Conservation (phyloP, 1,284 basidiomycete species). For the Rhodotorula sp. region DNA sequence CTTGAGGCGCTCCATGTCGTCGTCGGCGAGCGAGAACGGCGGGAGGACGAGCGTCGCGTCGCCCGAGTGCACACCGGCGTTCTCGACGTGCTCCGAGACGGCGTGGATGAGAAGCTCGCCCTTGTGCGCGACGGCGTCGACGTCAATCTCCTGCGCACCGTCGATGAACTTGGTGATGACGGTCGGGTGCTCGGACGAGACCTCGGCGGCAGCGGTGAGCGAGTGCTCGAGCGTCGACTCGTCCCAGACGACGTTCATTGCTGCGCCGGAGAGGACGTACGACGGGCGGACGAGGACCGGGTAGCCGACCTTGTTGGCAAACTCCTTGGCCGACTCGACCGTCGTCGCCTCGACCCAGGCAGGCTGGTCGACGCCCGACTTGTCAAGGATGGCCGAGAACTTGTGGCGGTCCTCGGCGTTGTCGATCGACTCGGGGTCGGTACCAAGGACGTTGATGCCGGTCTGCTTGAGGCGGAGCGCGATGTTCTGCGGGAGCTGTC, state of each 20-base stretch:
- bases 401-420: conserved; percentile 98
- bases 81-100: conserved; percentile 97
- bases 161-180: conserved; percentile 99
- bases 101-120: conserved; percentile 94
- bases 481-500: conserved; percentile 97
- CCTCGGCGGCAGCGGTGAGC: conserved; percentile 87
- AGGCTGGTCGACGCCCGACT: conserved; percentile 93
- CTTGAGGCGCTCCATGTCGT: conserved; percentile 84
- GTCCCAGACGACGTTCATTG: conserved; percentile 97
- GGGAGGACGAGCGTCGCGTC: conserved; percentile 97
- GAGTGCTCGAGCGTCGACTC: conserved; percentile 85
- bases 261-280: conserved; percentile 96
- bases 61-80: conserved; percentile 97
- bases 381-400: conserved; percentile 94
- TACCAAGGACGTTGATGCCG: conserved; percentile 91
- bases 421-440: conserved; percentile 93
- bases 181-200: conserved; percentile 95
- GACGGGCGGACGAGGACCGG: conserved; percentile 94
- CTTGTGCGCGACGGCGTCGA: conserved; percentile 94
- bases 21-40: conserved; percentile 76
- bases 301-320: conserved; percentile 82
- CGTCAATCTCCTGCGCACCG: conserved; percentile 94
- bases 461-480: conserved; percentile 88
- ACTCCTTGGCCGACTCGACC: conserved; percentile 85
- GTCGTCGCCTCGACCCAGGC: conserved; percentile 91